Evolutionary conservation across 208 protist genomes (phyloP), one percentile per base, ranked within the genome.

Genomic region (Trypanosoma boissoni): DNA sequence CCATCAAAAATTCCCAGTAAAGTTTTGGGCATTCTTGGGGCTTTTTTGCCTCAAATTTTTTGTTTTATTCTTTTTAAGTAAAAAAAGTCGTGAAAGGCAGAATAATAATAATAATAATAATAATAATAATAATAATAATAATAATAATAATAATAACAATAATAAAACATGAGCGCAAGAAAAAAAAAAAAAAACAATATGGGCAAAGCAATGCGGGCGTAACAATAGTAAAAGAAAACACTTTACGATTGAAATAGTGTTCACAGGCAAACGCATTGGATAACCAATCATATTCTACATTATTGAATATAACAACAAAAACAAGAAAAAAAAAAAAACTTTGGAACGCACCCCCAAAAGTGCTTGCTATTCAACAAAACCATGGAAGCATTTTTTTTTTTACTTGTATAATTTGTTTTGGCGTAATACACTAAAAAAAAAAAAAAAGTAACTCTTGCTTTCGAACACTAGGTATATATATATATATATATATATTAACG

Each of bases 1-100:
- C 81, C 86, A 58, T 89, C 86, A 68, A 83, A 92, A 20, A 92
- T 49, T 20, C 82, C 86, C 39, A 92, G 55, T 20, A 88, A 68
- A 24, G 83, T 74, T 8, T 51, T 51, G 2, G 50, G 32, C 61
- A 62, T 61, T 28, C 21, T 52, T 4, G 31, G 7, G 41, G 37
- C 20, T 7, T n/a, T 28, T 20, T 41, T 31, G 31, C n/a, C 2
- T 32, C 4, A 16, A 32, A 43, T 23, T 72, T 60, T 29, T 65
- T 68, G 36, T 45, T 64, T 32, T 58, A 63, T 21, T 52, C 16
- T 28, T 54, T n/a, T n/a, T n/a, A 12, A 36, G 29, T 42, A 27
- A 46, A 72, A n/a, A 58, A 3, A 56, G 1, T 31, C 1, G 48
- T 49, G 36, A 66, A 26, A 64, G 29, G 49, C 51, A 64, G 23